A percentile compares a stretch with the other conserved stretches of the same genome.
Evolutionary conservation across 257 asterid genomes (phyloP).

Genomic region (Misopates orontium): DNA sequence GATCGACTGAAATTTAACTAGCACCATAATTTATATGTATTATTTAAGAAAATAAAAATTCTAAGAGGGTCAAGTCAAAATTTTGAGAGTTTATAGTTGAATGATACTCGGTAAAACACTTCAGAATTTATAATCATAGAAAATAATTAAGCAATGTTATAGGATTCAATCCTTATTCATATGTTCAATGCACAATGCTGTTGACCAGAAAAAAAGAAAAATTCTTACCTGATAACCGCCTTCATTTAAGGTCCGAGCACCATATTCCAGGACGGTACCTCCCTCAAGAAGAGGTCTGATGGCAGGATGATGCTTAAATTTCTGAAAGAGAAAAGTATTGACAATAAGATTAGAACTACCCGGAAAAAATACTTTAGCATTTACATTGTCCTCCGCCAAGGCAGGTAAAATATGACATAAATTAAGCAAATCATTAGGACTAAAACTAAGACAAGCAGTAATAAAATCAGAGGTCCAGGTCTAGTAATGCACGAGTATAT

Average conservation of each 20-base stretch:
- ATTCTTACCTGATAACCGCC: conserved; percentile 89
- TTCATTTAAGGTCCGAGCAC: conserved; percentile 95
- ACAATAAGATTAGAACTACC: background rate
- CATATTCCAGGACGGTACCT: conserved; percentile 81
- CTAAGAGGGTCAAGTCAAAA: too few species aligned
- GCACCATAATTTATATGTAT: conserved; percentile 43
- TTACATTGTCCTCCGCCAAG: background rate
- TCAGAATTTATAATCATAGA: conserved; percentile 13
- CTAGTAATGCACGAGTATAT: too few species aligned
- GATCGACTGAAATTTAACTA: conserved; percentile 87
- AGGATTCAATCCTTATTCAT: background rate
- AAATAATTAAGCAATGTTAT: conserved; percentile 9
- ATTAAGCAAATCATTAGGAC: too few species aligned
- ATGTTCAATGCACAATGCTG: background rate
- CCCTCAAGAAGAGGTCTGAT: conserved; percentile 84
- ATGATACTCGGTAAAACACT: background rate
- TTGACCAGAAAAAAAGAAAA: conserved; percentile 10
- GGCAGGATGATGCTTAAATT: conserved; percentile 85
- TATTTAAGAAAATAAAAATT: conserved; percentile 22
- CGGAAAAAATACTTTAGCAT: conserved; percentile 6
- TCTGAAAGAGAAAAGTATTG: conserved; percentile 43
- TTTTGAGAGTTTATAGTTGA: background rate
- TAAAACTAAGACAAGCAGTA: too few species aligned
- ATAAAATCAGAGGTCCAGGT: too few species aligned
- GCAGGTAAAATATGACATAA: background rate